Conservation (phyloP, 305 asterid species). For the Andrographis paniculata region DNA sequence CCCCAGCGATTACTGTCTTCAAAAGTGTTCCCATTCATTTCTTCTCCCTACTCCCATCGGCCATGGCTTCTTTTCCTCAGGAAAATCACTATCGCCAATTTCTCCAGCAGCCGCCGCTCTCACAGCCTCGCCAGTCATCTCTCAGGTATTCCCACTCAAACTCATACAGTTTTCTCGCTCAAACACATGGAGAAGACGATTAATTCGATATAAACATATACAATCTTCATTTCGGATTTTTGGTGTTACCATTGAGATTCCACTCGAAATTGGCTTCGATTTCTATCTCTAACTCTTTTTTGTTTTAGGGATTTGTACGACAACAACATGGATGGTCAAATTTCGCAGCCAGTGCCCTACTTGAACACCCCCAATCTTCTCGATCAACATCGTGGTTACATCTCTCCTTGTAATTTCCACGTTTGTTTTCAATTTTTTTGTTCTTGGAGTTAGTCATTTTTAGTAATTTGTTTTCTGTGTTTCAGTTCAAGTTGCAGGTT, state of each 20-base stretch:
- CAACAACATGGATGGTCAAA: slow-evolving; percentile 58
- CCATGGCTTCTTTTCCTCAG: slow-evolving; percentile 78
- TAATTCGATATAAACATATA: no score
- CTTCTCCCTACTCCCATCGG: slow-evolving; percentile 2
- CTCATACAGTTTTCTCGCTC: background rate
- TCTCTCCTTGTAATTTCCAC: slow-evolving; percentile 58
- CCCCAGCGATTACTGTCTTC: background rate
- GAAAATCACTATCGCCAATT: slow-evolving; percentile 56
- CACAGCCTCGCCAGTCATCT: slow-evolving; percentile 43
- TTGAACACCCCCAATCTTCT: slow-evolving; percentile 50
- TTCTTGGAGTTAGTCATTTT: background rate
- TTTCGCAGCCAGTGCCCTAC: slow-evolving; percentile 52
- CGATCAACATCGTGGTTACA: slow-evolving; percentile 73
- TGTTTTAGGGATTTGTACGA: slow-evolving; percentile 47
- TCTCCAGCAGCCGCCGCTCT: slow-evolving; percentile 37
- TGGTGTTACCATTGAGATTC: background rate
- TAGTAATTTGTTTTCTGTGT: background rate
- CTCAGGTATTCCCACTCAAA: slow-evolving; percentile 35
- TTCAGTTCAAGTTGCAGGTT: slow-evolving; percentile 62
- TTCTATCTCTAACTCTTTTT: slow-evolving; percentile 6
- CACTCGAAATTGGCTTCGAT: slow-evolving; percentile 6
- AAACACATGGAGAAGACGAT: background rate
- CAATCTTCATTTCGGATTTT: background rate
- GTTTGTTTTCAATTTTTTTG: background rate
- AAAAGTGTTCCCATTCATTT: background rate